Evolutionary conservation across 805 yeast species (phyloP), one percentile per base, ranked within the genome.

Genomic region (Scheffersomyces coipomensis): DNA sequence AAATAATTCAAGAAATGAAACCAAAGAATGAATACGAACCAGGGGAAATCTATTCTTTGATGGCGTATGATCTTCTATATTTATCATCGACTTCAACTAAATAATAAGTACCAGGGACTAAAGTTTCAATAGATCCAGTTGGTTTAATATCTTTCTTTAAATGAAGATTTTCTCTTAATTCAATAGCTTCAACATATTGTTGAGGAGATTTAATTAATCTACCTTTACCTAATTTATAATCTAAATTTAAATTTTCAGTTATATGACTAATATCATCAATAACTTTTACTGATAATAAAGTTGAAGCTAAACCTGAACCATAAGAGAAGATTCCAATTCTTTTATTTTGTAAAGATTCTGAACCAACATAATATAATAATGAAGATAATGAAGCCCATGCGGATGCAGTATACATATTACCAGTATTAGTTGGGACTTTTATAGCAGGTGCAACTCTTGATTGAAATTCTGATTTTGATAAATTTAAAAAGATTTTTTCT

Each of bases 351-450:
- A 91, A 76, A 39, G 76, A 68, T 33, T 83, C 93, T 39, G 78
- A 75, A 32, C 88, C 90, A 46, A 84, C 85, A 59, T 74, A 85
- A 60, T 76, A 79, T 53, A 93, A 73, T 49, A 88, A 71, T 11
- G 98, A 91, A 23, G 91, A 76, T 43, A 93, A 76, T 6, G 96
- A 79, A 25, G 95, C 83, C 78, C 86, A 93, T 34, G 88, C 81
- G 25, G 97, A 87, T 48, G 90, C 98, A 33, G 98, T 88, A 78
- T 93, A 93, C 87, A 90, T 85, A 78, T 93, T 93, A 70, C 99
- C 99, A 47, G 95, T 88, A 70, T 91, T 91, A 47, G 98, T 91
- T 59, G 98, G 91, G 33, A 89, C 88, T 52, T 70, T 74, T 64
- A 93, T 73, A 15, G 96, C 81, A 25, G 96, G 93, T 37, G 73